Evolutionary conservation across 192 early-diverging fungal species (phyloP).

Genomic region (Coemansia sp.): DNA sequence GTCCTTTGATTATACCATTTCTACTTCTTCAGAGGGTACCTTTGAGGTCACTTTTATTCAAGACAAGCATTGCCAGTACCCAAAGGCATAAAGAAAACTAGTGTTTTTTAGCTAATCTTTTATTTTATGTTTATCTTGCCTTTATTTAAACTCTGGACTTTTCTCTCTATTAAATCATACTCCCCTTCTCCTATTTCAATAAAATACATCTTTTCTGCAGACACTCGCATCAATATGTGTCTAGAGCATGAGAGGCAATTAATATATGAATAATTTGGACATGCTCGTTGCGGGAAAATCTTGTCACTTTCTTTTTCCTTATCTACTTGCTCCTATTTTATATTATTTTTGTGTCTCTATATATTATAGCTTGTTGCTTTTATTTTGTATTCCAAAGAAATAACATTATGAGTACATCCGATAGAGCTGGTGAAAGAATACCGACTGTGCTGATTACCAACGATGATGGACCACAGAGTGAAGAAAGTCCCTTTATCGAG

Average conservation of each 20-base stretch:
- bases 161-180: no score
- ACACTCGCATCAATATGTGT: no score
- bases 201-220: no score
- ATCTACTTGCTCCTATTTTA: no score
- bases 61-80: slow-evolving; percentile 62
- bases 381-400: neutral
- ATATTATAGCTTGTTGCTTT: neutral
- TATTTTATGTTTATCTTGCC: neutral
- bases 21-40: slow-evolving; percentile 57
- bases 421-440: no score
- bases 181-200: no score
- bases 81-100: slow-evolving; percentile 30
- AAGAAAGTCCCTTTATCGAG: slow-evolving; percentile 31
- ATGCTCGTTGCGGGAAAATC: no score
- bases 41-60: slow-evolving; percentile 62
- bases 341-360: neutral
- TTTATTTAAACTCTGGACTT: no score
- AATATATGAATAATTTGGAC: no score
- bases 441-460: slow-evolving; percentile 28
- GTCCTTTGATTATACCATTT: slow-evolving; percentile 45
- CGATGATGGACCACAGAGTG: slow-evolving; percentile 21
- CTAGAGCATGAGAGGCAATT: no score
- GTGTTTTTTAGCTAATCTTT: neutral
- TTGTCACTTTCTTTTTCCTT: neutral
- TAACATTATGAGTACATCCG: no score